Base-by-base conservation (phyloP, 1,284 basidiomycete species). In the Cryptococcus neoformans region DNA sequence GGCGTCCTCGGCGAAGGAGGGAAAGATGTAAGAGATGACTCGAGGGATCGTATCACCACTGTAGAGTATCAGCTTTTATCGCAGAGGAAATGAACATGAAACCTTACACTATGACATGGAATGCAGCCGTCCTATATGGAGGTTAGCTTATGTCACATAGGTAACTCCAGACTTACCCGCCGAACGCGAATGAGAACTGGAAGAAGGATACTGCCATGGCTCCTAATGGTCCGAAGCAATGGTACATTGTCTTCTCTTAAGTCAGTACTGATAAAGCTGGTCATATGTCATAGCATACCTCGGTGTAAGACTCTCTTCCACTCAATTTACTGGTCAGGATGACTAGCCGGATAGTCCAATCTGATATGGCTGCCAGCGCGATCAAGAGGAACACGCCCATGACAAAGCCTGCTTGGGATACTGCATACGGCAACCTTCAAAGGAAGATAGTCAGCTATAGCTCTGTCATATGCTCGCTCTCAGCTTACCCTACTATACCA, bases 131-230 rank as follows among this genome's bases (percentile, higher is more conserved):
- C 36, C 92, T 90, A 87, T 53, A 5, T 10, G 14, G 12, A 48
- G 16, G 46, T 42, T 8, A 44, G 21, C 52, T 35, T 51, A 37
- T 28, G 6, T 39, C 44, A 17, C 35, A 6, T 36, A 21, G 34
- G 12, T 2, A 0, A 52, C n/a, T 37, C 1, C 39, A 28, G 39
- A 57, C 73, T 58, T 45, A 76, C 74, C 92, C 93, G 68, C 95
- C 95, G 65, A 96, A 97, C 2, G 95, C 95, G 70, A 98, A 98
- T 0, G 92, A 83, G 69, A 99, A 98, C 73, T 99, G 96, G 75
- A 99, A 99, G 76, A 98, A 89, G 0, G 93, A 96, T 11, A 98
- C 92, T 0, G 92, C 91, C 3, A 90, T 90, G 51, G 90, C 84
- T 36, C 93, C 93, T 56, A 85, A 86, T 5, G 84, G 79, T 8